A percentile compares a stretch with the other conserved stretches of the same genome.
Evolutionary conservation across 805 yeast species (phyloP).

Genomic region (Barnettozyma vustinii): DNA sequence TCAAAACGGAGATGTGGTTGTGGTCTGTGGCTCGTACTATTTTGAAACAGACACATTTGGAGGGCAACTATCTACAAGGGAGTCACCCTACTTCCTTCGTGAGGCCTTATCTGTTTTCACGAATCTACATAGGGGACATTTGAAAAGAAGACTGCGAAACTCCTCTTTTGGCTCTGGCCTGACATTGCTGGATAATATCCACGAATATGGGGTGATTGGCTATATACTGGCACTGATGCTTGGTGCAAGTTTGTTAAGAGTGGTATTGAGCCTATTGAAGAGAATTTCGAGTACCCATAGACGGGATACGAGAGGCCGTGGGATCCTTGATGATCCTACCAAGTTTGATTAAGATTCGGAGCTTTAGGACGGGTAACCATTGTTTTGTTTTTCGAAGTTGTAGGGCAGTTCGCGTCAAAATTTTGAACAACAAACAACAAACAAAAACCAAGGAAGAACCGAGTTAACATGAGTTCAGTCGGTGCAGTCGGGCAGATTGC

Average conservation of each 20-base stretch:
- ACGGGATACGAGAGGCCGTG: background rate
- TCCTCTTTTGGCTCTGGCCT: slow-evolving; percentile 38
- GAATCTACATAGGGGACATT: slow-evolving; percentile 12
- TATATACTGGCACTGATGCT: slow-evolving; percentile 23
- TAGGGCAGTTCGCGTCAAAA: too few relatives aligned
- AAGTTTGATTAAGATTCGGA: slow-evolving; percentile 3
- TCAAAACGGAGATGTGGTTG: slow-evolving; percentile 48
- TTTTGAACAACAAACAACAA: background rate
- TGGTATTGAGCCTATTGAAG: background rate
- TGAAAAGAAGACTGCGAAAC: slow-evolving; percentile 31
- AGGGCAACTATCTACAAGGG: slow-evolving; percentile 11
- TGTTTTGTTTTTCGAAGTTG: background rate
- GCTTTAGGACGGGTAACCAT: background rate
- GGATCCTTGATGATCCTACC: slow-evolving; percentile 7
- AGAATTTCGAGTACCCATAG: background rate
- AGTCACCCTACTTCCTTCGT: slow-evolving; percentile 8
- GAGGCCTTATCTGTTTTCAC: slow-evolving; percentile 8
- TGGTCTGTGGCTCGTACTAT: slow-evolving; percentile 39
- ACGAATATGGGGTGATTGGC: slow-evolving; percentile 39
- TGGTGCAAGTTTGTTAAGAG: background rate
- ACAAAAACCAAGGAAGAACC: background rate
- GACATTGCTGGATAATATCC: slow-evolving; percentile 39
- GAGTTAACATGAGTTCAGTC: slow-evolving; percentile 2
- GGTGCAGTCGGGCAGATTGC: slow-evolving; percentile 14
- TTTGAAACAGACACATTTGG: slow-evolving; percentile 35